Base-by-base conservation (phyloP, 23 red algal genomes). In the Cyanidioschyzon merolae region DNA sequence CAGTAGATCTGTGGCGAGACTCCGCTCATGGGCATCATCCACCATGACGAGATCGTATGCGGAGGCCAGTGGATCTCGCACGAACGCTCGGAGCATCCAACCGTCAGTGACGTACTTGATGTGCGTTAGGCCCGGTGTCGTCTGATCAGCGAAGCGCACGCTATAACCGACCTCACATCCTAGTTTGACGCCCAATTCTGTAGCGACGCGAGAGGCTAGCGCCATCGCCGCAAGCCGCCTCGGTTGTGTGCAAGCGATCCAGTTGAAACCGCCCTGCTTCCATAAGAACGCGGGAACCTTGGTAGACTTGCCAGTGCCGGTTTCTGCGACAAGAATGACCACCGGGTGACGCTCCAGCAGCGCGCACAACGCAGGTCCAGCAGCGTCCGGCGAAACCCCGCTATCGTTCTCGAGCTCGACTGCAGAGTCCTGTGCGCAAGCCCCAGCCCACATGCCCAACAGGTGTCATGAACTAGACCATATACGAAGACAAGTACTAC, bases 261-360 rank as follows among this genome's bases (percentile, higher is more conserved):
- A 76, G 2, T 88, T 88, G 38, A 59, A 71, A 76, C 88, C 88
- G 39, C 88, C 93, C 27, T 80, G 79, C 77, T 90, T 85, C 39
- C 84, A 76, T 29, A 97, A 77, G 54, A 91, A 89, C 75, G 90
- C 84, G 0, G 93, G 93, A 26, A 97, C 79, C 50, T 88, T 83
- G 24, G 93, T 97, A 27, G 93, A 90, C 58, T 97, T 97, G n/a
- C 93, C 93, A 26, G 82, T 75, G 32, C 93, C 93, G 32, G 93
- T 91, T 29, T 75, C 84, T 37, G 79, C 88, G 36, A 68, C 58
- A 0, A 97, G 58, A 7, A 97, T 41, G 12, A 91, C 81, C 0
- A 97, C 77, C 77, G 90, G 87, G 74, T 91, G 75, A 18, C 54
- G 68, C 67, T 76, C 59, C 54, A 97, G 57, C 68, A 76, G 79